Evolutionary conservation across 306 rosid genomes (phyloP), one percentile per base, ranked within the genome.

Genomic region (Ormosia semicastrata): DNA sequence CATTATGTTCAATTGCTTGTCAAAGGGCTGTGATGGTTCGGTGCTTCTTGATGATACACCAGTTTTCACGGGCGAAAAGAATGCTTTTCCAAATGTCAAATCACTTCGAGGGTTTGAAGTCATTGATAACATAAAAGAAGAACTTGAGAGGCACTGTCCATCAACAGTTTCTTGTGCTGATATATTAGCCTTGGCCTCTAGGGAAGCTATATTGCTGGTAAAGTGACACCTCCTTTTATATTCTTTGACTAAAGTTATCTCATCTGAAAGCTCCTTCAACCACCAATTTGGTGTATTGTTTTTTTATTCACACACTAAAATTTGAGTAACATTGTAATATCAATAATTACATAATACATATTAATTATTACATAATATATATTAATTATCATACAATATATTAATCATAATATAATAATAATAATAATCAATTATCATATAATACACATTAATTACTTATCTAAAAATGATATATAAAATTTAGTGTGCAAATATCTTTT

Each of bases 21-120:
- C 1, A 40, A 7, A 91, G 96, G 97, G 96, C 0, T 93, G 97
- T 63, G 97, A 93, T 67, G 94, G 69, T 0, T 93, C 96, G 2
- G 97, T 93, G 80, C 85, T 93, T 44, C 90, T 91, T 10, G 93
- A 89, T 43, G 96, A 89, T 77, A 86, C 89, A 1, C 29, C 54
- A n/a, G 73, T 85, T 5, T 76, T 87, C 56, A 83, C 60, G 67
- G 93, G 96, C 0, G 96, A 93, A 73, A 88, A 89, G 80, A 87
- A 81, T 44, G 89, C 93, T 1, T 4, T 5, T 0, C 87, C 94
- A 4, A 93, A 93, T 58, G 33, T 4, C 5, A 89, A 91, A n/a
- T 93, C 97, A 1, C 85, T 89, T 2, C 49, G 94, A 83, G 97
- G 97, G 2, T 88, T 56, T 49, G 89, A 91, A 56, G 90, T 93